Evolutionary conservation across 164 flowering plant genomes (phyloP).

Genomic region (Stephania cephalantha): DNA sequence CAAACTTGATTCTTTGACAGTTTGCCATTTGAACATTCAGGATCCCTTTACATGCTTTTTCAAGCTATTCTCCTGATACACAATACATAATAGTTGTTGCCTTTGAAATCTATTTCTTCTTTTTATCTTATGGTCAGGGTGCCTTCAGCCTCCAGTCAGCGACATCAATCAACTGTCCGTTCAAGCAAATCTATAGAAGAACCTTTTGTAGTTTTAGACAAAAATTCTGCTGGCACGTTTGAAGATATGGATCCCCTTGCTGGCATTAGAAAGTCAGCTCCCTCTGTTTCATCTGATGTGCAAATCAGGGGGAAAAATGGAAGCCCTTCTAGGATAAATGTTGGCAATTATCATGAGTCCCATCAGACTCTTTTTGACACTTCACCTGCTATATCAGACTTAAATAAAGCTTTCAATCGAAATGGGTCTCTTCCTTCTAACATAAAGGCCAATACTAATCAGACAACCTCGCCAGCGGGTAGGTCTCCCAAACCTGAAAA

Average conservation of each 20-base stretch:
- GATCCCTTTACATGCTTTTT: not conserved
- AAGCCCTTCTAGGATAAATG: constrained; percentile 33
- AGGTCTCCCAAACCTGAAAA: constrained; percentile 43
- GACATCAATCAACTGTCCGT: constrained; percentile 25
- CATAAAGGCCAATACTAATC: constrained; percentile 27
- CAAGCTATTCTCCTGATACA: not conserved
- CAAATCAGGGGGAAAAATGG: constrained; percentile 29
- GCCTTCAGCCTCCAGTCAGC: constrained; percentile 26
- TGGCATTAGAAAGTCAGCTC: constrained; percentile 37
- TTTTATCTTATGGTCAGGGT: constrained; percentile 29
- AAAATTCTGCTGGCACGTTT: constrained; percentile 38
- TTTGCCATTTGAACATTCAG: not conserved
- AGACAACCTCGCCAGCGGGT: constrained; percentile 28
- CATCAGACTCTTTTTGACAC: constrained; percentile 43
- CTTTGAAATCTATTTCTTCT: not conserved
- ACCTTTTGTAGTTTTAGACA: constrained; percentile 59
- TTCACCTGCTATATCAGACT: constrained; percentile 42
- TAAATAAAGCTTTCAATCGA: constrained; percentile 28
- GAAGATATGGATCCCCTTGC: constrained; percentile 61
- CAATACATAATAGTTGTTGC: not conserved
- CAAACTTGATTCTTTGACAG: not conserved
- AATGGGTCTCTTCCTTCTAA: constrained; percentile 36
- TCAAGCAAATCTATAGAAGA: constrained; percentile 45
- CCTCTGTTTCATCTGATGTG: constrained; percentile 37
- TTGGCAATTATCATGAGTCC: constrained; percentile 37